phyloP scores from a whole-genome alignment of 768 basidiomycete species.

The Tricholoma furcatifolium region DNA sequence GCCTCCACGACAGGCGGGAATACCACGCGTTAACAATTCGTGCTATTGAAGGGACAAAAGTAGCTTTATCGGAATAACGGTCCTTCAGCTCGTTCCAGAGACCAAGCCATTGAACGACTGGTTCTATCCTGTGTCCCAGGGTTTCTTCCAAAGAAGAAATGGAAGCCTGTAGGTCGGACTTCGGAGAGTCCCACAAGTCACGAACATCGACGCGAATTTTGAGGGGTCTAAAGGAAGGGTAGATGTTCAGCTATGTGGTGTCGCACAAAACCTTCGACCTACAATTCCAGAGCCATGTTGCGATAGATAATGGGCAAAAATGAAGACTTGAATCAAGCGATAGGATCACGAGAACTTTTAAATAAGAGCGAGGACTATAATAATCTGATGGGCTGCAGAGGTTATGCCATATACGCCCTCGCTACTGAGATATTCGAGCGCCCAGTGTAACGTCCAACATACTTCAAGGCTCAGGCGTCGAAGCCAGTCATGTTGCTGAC shows the following conservation, averaged over 20 bases:
- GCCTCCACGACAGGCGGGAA: slow-evolving; percentile 29
- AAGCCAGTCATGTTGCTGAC: too few relatives aligned
- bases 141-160: slow-evolving; percentile 25
- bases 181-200: slow-evolving; percentile 24
- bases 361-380: too few relatives aligned
- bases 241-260: not conserved
- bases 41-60: slow-evolving; percentile 33
- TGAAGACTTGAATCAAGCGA: too few relatives aligned
- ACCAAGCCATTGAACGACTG: slow-evolving; percentile 31
- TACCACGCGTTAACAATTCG: slow-evolving; percentile 33
- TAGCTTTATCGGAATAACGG: slow-evolving; percentile 28
- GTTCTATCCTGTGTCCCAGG: slow-evolving; percentile 32
- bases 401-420: not conserved
- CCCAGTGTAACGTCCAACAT: not conserved
- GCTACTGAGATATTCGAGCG: not conserved
- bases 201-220: slow-evolving; percentile 37
- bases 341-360: too few relatives aligned
- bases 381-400: not conserved
- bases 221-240: slow-evolving; percentile 27
- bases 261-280: not conserved
- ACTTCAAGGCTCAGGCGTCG: too few relatives aligned
- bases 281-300: slow-evolving; percentile 6
- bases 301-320: not conserved
- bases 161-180: slow-evolving; percentile 26
- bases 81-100: slow-evolving; percentile 32